Evolutionary conservation across 352 stramenopile genomes (phyloP).

Genomic region (Saprolegnia diclina): DNA sequence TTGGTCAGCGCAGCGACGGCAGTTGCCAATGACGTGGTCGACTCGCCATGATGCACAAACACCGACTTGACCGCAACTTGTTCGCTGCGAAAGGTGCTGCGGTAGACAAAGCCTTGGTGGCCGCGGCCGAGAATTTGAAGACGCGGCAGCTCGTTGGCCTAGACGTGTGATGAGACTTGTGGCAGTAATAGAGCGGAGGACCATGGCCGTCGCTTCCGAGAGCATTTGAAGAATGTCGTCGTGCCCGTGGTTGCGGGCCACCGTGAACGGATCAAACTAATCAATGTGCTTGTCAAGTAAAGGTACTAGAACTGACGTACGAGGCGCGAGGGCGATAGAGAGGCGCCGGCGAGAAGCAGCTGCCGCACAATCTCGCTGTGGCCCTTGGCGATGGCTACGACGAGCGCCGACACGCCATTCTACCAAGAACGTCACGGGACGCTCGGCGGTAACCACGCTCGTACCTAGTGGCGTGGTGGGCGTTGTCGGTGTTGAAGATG

Average conservation of each 20-base stretch:
- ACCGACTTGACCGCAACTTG: neutral
- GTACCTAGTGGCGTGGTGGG: too few species aligned
- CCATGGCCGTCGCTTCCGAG: neutral
- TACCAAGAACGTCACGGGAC: neutral
- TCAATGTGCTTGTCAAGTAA: neutral
- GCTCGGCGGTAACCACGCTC: neutral
- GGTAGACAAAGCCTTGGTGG: conserved; percentile 15
- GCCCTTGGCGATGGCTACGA: conserved; percentile 1
- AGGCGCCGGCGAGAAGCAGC: neutral
- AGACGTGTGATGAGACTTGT: neutral
- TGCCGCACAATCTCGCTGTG: conserved; percentile 4
- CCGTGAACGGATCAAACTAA: conserved; percentile 2
- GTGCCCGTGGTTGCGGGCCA: neutral
- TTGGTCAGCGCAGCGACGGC: neutral
- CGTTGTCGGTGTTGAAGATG: too few species aligned
- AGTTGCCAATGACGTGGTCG: neutral
- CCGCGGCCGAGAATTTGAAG: neutral
- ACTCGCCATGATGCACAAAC: neutral
- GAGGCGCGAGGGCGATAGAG: neutral
- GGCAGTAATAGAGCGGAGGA: neutral
- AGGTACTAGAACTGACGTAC: neutral
- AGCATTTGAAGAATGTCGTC: conserved; percentile 14
- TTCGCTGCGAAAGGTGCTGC: neutral
- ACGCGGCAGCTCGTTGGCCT: conserved; percentile 4
- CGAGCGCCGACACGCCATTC: conserved; percentile 1